These are phyloP conservation scores for Cladosporium halotolerans DNA, from an alignment of 2,329 filamentous ascomycete species.

Conservation along the genomic window DNA sequence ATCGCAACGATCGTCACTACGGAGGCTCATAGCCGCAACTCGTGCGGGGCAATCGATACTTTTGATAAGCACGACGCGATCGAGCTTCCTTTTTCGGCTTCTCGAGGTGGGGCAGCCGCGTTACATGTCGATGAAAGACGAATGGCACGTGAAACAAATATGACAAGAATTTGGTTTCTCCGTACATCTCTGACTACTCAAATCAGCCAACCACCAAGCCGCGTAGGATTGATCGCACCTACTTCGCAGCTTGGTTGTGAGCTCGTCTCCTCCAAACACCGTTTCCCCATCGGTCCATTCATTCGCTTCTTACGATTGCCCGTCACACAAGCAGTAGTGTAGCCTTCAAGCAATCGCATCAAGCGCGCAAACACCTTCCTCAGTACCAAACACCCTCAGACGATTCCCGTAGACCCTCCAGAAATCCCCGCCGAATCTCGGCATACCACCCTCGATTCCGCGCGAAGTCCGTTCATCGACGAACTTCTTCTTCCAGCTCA, in stretches of 20 bases:
- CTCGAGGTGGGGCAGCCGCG: too few relatives aligned
- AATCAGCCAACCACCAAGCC: slow-evolving; percentile 7
- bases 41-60: too few relatives aligned
- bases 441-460: slow-evolving; percentile 36
- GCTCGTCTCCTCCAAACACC: slow-evolving; percentile 2
- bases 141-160: too few relatives aligned
- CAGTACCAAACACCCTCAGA: slow-evolving; percentile 54
- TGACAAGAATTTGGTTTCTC: too few relatives aligned
- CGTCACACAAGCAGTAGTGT: background rate
- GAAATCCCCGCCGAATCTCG: slow-evolving; percentile 46
- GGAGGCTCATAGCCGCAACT: too few relatives aligned
- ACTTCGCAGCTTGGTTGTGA: slow-evolving; percentile 10
- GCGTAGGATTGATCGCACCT: slow-evolving; percentile 19
- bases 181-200: background rate
- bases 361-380: slow-evolving; percentile 43
- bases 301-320: background rate
- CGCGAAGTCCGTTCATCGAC: slow-evolving; percentile 5
- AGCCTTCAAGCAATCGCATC: slow-evolving; percentile 11
- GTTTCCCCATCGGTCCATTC: slow-evolving; percentile 11
- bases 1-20: too few relatives aligned
- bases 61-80: too few relatives aligned
- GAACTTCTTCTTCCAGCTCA: slow-evolving; percentile 17
- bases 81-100: too few relatives aligned
- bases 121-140: too few relatives aligned
- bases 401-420: slow-evolving; percentile 56